A percentile compares a stretch with the other conserved stretches of the same genome.
Conservation (phyloP, 1,284 basidiomycete genomes). For the Pulveroboletus sp. region DNA sequence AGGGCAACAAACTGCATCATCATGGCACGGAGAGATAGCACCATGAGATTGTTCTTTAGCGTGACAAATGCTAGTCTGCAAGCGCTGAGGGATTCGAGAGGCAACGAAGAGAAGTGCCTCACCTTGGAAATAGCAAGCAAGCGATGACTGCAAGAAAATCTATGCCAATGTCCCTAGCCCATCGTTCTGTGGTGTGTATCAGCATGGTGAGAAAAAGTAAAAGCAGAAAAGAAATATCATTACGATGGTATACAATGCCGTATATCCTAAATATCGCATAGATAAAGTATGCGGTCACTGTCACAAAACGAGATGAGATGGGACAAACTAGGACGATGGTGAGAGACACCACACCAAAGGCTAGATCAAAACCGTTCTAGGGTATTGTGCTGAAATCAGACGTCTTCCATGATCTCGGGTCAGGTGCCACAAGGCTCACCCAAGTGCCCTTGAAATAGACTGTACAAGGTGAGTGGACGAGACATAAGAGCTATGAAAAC, state of each 20-base stretch:
- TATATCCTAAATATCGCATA: conserved; percentile 75
- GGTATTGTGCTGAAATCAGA: conserved; percentile 20
- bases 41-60: conserved; percentile 83
- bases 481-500: neutral
- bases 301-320: conserved; percentile 18
- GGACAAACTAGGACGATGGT: neutral
- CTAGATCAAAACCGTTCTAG: conserved; percentile 88
- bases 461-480: conserved; percentile 38
- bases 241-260: conserved; percentile 63
- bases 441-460: conserved; percentile 84
- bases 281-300: conserved; percentile 76
- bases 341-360: conserved; percentile 59
- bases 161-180: conserved; percentile 66
- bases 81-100: neutral
- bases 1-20: conserved; percentile 74
- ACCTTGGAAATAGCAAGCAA: conserved; percentile 86
- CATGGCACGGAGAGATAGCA: conserved; percentile 79
- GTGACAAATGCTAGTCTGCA: conserved; percentile 83
- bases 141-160: conserved; percentile 80
- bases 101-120: conserved; percentile 10
- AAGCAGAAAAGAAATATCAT: conserved; percentile 1
- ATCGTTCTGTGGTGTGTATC: conserved; percentile 43
- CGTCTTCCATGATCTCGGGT: conserved; percentile 10
- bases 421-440: conserved; percentile 46
- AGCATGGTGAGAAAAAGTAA: conserved; percentile 3